Evolutionary conservation across 108 stramenopile species (phyloP).

Genomic region (Tribonema minus): DNA sequence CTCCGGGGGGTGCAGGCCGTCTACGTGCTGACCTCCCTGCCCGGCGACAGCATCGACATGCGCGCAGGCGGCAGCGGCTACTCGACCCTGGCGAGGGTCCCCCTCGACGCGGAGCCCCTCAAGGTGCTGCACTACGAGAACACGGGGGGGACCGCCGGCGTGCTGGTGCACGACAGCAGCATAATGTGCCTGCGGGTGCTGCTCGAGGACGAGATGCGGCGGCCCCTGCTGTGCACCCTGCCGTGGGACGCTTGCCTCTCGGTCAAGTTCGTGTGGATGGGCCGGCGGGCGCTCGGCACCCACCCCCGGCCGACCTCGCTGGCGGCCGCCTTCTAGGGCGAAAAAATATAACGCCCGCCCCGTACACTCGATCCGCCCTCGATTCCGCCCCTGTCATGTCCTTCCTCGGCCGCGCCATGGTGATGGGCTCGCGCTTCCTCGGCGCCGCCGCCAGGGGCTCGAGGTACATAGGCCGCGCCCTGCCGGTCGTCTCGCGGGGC

Average conservation of each 20-base stretch:
- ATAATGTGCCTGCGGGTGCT: not conserved
- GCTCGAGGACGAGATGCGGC: not conserved
- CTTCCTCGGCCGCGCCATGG: too few species aligned
- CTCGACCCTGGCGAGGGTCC: not conserved
- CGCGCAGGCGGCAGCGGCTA: not conserved
- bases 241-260: not conserved
- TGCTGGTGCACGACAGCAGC: not conserved
- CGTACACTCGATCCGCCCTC: too few species aligned
- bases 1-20: not conserved
- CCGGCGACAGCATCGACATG: not conserved
- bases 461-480: not conserved
- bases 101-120: not conserved
- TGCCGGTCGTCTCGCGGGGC: not conserved
- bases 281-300: too few species aligned
- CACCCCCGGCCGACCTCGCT: too few species aligned
- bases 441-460: too few species aligned
- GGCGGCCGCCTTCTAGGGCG: too few species aligned
- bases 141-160: not conserved
- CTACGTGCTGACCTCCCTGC: not conserved
- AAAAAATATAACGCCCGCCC: too few species aligned
- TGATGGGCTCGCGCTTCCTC: too few species aligned
- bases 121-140: not conserved
- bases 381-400: too few species aligned
- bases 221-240: not conserved
- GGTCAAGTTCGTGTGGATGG: not conserved